Base-by-base conservation (phyloP, 202 grass and related monocot species). In the Setaria italica region DNA sequence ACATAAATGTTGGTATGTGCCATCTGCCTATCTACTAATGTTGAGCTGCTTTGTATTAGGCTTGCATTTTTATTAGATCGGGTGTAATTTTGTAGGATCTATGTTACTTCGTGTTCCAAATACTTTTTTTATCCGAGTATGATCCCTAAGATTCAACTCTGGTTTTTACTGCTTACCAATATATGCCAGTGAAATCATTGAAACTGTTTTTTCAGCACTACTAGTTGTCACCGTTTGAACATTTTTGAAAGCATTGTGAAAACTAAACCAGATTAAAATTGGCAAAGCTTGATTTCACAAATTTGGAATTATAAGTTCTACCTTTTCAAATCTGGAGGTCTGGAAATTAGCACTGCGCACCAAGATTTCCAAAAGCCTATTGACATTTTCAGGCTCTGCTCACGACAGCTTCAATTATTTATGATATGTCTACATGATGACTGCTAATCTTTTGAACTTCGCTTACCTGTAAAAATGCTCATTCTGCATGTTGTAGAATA, bases 1-100 rank as follows among this genome's bases (percentile, higher is more conserved):
- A 99, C 87, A 90, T 99, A 76, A 99, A 99, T 64, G 92, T 96
- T 74, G 97, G 97, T 99, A 94, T 69, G 93, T 90, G 50, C 34
- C 15, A 68, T 76, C 29, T 65, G 19, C 42, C 29, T 15, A 76
- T 76, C 17, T 59, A 15, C 49, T 60, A 72, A 69, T 19, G 74
- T 80, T 49, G 10, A 74, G 30, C 70, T n/a, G 6, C 41, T 72
- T 10, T 66, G 55, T 74, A 12, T 73, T n/a, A 51, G n/a, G 4
- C 30, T 67, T 65, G 25, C 11, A 1, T 77, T 83, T 77, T 71
- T 64, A 54, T 83, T 60, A 12, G 15, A 66, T 72, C 43, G 72
- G 33, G 21, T 57, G 37, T 47, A 90, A 19, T 67, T 82, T 43
- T 86, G 17, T 79, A 11, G n/a, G 43, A 86, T 32, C 21, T 58